These are phyloP conservation scores for Pisolithus marmoratus DNA, from an alignment of 768 basidiomycete genomes.

Conservation along the genomic window DNA sequence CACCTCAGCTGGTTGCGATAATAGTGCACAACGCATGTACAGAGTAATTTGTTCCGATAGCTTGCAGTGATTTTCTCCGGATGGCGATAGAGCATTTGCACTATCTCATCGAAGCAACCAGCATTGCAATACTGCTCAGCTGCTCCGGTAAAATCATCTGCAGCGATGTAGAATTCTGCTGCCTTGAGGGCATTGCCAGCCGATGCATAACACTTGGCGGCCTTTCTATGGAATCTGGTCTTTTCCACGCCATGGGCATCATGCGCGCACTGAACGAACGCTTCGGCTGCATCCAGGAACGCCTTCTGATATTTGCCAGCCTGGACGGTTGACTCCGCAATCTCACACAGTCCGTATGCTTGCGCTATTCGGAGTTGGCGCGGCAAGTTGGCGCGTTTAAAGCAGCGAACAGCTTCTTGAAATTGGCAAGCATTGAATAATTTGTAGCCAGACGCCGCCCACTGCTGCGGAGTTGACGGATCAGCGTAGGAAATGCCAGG, in stretches of 20 bases:
- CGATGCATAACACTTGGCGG: conserved; percentile 42
- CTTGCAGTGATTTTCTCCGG: neutral
- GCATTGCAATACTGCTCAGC: conserved; percentile 42
- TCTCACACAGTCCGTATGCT: conserved; percentile 49
- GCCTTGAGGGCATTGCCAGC: conserved; percentile 37
- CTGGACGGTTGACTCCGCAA: conserved; percentile 34
- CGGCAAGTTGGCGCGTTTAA: conserved; percentile 38
- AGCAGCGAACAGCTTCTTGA: conserved; percentile 49
- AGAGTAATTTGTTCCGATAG: neutral
- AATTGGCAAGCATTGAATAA: conserved; percentile 38
- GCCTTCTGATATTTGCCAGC: conserved; percentile 28
- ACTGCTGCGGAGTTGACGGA: conserved; percentile 44
- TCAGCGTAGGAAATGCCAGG: conserved; percentile 51
- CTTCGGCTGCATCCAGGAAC: conserved; percentile 41
- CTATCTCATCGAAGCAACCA: conserved; percentile 48
- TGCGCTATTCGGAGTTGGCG: conserved; percentile 42
- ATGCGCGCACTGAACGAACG: conserved; percentile 40
- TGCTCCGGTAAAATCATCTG: conserved; percentile 38
- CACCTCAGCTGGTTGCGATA: neutral
- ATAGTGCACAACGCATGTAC: neutral
- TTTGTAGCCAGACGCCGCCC: conserved; percentile 34
- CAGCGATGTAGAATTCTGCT: conserved; percentile 37
- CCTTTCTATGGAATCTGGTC: conserved; percentile 35
- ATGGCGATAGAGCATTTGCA: conserved; percentile 26
- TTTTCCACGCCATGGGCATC: conserved; percentile 26